Percentiles rank a stretch among this genome's conserved stretches.
phyloP scores from a whole-genome alignment of 352 stramenopile genomes.

The Phytophthora hybrid region DNA sequence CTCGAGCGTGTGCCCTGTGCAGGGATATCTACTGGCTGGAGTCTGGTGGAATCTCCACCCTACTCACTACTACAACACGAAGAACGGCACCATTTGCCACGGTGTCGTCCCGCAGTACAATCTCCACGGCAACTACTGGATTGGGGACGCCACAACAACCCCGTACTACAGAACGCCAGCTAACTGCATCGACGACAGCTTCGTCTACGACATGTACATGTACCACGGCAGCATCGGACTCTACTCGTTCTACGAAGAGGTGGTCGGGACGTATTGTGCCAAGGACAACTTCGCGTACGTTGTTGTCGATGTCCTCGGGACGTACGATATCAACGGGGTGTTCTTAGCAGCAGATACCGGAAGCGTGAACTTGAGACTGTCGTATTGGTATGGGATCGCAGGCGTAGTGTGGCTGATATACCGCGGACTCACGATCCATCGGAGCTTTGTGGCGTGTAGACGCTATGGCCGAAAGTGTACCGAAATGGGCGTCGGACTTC shows the following conservation, averaged over 20 bases:
- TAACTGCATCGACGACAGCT: slow-evolving; percentile 6
- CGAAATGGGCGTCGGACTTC: background rate
- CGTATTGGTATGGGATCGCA: slow-evolving; percentile 6
- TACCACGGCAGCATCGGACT: slow-evolving; percentile 32
- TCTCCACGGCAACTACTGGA: slow-evolving; percentile 15
- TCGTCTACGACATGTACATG: slow-evolving; percentile 19
- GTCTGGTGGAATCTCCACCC: slow-evolving; percentile 11
- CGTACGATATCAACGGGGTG: slow-evolving; percentile 21
- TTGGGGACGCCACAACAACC: background rate
- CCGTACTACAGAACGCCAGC: background rate
- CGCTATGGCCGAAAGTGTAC: background rate
- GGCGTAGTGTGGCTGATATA: background rate
- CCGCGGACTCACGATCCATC: background rate
- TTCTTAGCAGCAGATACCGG: slow-evolving; percentile 8
- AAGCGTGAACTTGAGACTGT: background rate
- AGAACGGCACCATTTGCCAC: slow-evolving; percentile 5
- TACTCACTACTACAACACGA: slow-evolving; percentile 12
- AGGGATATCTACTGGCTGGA: background rate
- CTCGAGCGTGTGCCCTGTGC: background rate
- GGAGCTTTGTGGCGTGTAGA: background rate
- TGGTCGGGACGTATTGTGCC: slow-evolving; percentile 13
- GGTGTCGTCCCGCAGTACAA: slow-evolving; percentile 22
- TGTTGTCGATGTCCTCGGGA: background rate
- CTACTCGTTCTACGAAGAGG: slow-evolving; percentile 22
- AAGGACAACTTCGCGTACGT: slow-evolving; percentile 13